Evolutionary conservation across 192 early-diverging fungal species (phyloP), one percentile per base, ranked within the genome.

Genomic region (Dimargaris verticillata): DNA sequence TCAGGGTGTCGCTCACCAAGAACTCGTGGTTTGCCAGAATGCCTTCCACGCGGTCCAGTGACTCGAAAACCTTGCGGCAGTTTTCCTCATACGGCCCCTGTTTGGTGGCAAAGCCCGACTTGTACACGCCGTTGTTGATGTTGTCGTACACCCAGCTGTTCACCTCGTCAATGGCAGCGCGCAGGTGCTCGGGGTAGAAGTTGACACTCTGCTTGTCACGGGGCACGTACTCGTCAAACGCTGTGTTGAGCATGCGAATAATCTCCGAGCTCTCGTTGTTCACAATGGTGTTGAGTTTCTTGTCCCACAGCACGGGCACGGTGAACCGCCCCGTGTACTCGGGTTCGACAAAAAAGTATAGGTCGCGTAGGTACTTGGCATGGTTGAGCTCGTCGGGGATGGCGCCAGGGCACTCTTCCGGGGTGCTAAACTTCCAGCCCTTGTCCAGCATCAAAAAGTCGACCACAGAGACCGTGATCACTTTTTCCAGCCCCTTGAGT

Each of bases 231-330:
- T 83, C 80, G 65, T 96, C 85, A 60, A 98, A 98, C 1, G 75
- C 86, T 2, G 80, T 75, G 79, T 98, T 95, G 63, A 98, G 75
- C 72, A 95, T 92, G 25, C 91, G 81, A 55, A 98, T 96, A 52
- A 98, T 95, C 66, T 98, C 95, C 7, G 87, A 87, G 63, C 80
- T 83, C 74, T 98, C 95, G 72, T 98, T 98, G 83, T 91, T 98
- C 18, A 90, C 86, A 57, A 98, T 96, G 26, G 92, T 98, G 45
- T 81, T 53, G 28, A 72, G 71, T 72, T 94, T 90, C 78, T 88
- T 96, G 74, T 98, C 95, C 93, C 92, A 96, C 25, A 98, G 81
- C 45, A 96, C 82, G 22, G 95, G 95, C 2, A 98, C 95, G 2
- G 95, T 98, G 69, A 86, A 87, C 24, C 84, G 80, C 25, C 68